Conservation (phyloP, 495 filamentous ascomycete species). For the Penicillium pulvis region DNA sequence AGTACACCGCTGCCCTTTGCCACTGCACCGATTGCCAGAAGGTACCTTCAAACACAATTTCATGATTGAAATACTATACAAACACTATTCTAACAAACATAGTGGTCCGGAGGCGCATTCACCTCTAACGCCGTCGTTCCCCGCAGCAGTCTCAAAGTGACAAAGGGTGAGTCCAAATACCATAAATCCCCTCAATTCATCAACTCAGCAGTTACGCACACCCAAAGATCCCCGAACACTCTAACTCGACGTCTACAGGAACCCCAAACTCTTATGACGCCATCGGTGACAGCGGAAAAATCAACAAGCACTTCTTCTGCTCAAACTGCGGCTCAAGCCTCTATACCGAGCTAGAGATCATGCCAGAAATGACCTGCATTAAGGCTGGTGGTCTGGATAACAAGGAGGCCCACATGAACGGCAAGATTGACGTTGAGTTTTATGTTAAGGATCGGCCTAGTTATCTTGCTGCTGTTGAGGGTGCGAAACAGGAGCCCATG, state of each 20-base stretch:
- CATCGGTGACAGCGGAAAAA: constrained; percentile 42
- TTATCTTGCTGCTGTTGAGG: constrained; percentile 36
- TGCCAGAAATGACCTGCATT: constrained; percentile 46
- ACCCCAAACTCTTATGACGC: constrained; percentile 39
- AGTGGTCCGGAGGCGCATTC: constrained; percentile 51
- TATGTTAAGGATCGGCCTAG: constrained; percentile 46
- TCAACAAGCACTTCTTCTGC: constrained; percentile 55
- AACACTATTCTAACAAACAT: neutral
- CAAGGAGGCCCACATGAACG: constrained; percentile 34
- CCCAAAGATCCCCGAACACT: too few relatives aligned
- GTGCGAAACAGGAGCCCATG: constrained; percentile 47
- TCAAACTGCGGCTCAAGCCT: constrained; percentile 43
- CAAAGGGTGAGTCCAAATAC: constrained; percentile 32
- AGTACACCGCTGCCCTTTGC: constrained; percentile 42
- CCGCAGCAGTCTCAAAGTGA: constrained; percentile 41
- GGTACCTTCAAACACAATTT: constrained; percentile 15
- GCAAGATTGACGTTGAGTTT: constrained; percentile 47
- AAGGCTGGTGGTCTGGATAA: constrained; percentile 48
- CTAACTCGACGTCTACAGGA: constrained; percentile 15
- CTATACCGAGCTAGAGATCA: constrained; percentile 49
- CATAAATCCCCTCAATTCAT: neutral
- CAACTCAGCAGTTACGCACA: too few relatives aligned
- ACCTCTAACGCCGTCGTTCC: constrained; percentile 52
- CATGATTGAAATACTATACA: neutral
- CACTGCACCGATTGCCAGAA: constrained; percentile 54